phyloP scores from a whole-genome alignment of 768 basidiomycete species.

The Mycena albidolilacea region DNA sequence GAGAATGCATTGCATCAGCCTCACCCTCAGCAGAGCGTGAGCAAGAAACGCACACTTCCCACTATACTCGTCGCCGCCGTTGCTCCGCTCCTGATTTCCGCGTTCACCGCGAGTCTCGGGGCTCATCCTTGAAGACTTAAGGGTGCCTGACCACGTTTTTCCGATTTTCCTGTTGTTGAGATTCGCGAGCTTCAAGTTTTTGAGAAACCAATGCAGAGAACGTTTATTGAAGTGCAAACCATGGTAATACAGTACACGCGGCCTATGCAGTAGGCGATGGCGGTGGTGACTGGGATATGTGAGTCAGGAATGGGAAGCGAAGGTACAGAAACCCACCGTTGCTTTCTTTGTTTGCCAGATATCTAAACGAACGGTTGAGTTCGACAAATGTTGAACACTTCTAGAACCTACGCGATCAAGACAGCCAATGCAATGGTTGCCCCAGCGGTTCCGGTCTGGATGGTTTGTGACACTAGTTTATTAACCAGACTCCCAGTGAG shows the following conservation, averaged over 20 bases:
- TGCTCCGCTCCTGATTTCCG: too few species aligned
- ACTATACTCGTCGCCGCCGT: too few species aligned
- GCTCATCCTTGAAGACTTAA: background rate
- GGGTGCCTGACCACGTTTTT: conserved; percentile 6
- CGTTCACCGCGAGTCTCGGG: conserved; percentile 1
- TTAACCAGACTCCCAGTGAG: background rate
- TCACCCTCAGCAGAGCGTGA: background rate
- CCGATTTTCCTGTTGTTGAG: conserved; percentile 16
- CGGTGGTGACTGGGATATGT: background rate
- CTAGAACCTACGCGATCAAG: conserved; percentile 17
- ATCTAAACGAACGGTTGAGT: background rate
- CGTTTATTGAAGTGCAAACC: background rate
- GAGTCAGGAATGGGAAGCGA: background rate
- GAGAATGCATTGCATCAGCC: conserved; percentile 19
- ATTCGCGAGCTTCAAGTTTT: conserved; percentile 27
- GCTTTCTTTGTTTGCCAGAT: background rate
- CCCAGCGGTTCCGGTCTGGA: conserved; percentile 13
- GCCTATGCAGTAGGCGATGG: background rate
- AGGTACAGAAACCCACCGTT: background rate
- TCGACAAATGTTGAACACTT: background rate
- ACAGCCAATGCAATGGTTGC: conserved; percentile 21
- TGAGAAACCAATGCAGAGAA: background rate
- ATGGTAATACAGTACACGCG: background rate
- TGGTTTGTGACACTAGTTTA: conserved; percentile 4
- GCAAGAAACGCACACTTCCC: conserved; percentile 16